Percentiles rank a stretch among this genome's conserved stretches.
Evolutionary conservation across 495 filamentous ascomycete genomes (phyloP).

Genomic region (Talaromyces borbonicus): DNA sequence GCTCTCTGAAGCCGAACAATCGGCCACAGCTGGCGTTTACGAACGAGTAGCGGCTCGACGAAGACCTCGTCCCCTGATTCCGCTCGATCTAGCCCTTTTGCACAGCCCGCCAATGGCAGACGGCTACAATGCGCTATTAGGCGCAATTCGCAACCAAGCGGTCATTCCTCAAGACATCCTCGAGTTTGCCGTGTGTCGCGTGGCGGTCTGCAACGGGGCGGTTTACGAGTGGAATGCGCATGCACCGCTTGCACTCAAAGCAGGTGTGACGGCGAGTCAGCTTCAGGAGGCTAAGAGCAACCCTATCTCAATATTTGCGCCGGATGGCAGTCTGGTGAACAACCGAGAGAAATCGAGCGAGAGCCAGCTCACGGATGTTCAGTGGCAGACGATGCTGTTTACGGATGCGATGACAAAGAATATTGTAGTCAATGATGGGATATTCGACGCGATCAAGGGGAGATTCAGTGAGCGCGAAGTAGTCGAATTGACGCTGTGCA

Average conservation of each 20-base stretch:
- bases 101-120: conserved; percentile 64
- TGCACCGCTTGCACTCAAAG: conserved; percentile 45
- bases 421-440: conserved; percentile 49
- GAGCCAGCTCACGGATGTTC: conserved; percentile 26
- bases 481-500: conserved; percentile 58
- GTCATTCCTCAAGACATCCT: conserved; percentile 47
- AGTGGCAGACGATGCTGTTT: conserved; percentile 50
- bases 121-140: conserved; percentile 75
- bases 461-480: conserved; percentile 55
- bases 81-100: conserved; percentile 62
- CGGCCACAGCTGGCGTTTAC: conserved; percentile 42
- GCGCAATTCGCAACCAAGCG: conserved; percentile 60
- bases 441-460: conserved; percentile 50
- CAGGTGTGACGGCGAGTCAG: conserved; percentile 16
- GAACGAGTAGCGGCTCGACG: conserved; percentile 52
- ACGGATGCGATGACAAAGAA: conserved; percentile 14
- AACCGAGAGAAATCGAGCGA: background rate
- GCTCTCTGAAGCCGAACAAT: conserved; percentile 6
- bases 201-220: conserved; percentile 63
- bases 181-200: conserved; percentile 65
- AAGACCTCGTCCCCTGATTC: conserved; percentile 51
- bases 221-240: conserved; percentile 77
- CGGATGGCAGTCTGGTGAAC: background rate
- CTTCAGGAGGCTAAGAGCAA: conserved; percentile 8
- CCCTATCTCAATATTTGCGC: conserved; percentile 1